These are phyloP conservation scores for Hygrophorus russula DNA, from an alignment of 768 basidiomycete genomes.

Conservation along the genomic window DNA sequence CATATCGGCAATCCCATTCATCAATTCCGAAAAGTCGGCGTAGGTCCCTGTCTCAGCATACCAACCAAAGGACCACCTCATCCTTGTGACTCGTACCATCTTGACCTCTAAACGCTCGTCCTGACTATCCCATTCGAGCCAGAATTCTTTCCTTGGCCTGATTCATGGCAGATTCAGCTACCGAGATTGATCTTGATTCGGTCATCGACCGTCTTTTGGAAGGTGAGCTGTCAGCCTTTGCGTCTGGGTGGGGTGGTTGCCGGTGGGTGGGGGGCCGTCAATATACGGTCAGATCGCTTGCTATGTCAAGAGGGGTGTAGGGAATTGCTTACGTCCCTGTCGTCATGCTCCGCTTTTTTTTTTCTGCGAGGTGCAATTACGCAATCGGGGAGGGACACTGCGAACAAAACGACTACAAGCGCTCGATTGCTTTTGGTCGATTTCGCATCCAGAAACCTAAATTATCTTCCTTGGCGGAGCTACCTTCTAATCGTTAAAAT, in stretches of 20 bases:
- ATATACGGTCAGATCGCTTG: no score
- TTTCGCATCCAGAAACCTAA: no score
- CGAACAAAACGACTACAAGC: no score
- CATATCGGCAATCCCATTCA: background rate
- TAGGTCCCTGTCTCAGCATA: slow-evolving; percentile 2
- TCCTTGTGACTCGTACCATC: slow-evolving; percentile 1
- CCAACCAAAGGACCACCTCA: background rate
- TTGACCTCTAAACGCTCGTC: background rate
- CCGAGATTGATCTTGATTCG: slow-evolving; percentile 98
- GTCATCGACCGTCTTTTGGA: slow-evolving; percentile 97
- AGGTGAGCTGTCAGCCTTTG: slow-evolving; percentile 49
- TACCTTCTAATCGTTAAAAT: slow-evolving; percentile 14
- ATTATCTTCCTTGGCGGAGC: background rate
- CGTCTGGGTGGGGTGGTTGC: background rate
- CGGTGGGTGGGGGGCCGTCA: background rate
- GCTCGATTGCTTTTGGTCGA: no score
- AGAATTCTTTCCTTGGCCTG: background rate
- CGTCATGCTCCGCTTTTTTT: no score
- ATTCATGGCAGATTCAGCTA: slow-evolving; percentile 66
- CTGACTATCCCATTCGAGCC: background rate
- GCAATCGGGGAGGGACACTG: no score
- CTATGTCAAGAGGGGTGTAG: no score
- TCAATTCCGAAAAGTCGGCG: slow-evolving; percentile 4
- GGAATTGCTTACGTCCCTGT: no score
- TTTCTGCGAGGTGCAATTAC: no score